Base-by-base conservation (phyloP, 2,329 filamentous ascomycete genomes). In the Aspergillus neotritici region DNA sequence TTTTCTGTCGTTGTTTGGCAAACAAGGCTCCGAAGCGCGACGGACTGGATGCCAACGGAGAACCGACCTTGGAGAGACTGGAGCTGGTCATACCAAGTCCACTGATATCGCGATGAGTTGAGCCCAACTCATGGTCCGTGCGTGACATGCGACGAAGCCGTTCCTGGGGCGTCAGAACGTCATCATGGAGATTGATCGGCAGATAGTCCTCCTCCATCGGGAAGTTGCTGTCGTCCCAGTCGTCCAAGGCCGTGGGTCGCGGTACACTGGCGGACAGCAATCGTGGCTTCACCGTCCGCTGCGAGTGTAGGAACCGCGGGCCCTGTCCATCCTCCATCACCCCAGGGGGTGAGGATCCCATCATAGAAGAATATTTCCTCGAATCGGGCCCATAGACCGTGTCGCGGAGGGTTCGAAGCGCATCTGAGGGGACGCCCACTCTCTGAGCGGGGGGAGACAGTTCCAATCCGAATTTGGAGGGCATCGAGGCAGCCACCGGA, bases 181-280 rank as follows among this genome's bases (percentile, higher is more conserved):
- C 73, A 51, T 84, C 80, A 50, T 80, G 78, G 35, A 84, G 64
- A 43, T 75, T 79, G 21, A 75, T 85, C 0, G 91, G 93, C 8
- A 97, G 75, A 57, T 93, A 87, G 58, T 94, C 89, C 58, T 94
- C 90, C 63, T 94, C 87, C 56, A 93, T 91, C 25, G 84, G 79
- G 57, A 94, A 93, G 43, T 75, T 72, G 31, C 69, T 67, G 43
- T 82, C 66, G 60, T 82, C 67, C 73, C 78, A 81, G 40, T 82
- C 78, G 52, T 81, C 77, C 13, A 74, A 63, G 14, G 66, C 70
- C 7, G 69, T 65, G 1, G 70, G 68, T 46, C 63, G 76, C 60
- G 65, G 80, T 62, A 83, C 69, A 59, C 79, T 83, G 4, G 79
- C 75, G 13, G 80, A 83, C 46, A 82, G 66, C 60, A 82, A 73